Conservation (phyloP, 352 stramenopile genomes). For the Globisporangium recalcitrans region DNA sequence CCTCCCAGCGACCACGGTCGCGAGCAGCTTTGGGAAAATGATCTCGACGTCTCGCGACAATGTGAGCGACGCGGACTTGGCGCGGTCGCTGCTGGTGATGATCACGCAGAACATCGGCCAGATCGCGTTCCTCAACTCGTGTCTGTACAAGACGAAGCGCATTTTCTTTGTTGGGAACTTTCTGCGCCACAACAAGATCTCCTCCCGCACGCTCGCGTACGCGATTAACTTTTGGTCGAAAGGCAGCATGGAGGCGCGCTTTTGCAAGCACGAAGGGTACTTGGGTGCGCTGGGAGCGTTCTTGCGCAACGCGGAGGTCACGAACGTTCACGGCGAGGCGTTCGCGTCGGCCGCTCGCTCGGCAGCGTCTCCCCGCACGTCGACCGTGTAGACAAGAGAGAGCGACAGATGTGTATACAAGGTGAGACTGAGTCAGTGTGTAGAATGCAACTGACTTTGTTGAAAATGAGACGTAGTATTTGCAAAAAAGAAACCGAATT, state of each 20-base stretch:
- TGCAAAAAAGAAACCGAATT: constrained; percentile 6
- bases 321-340: constrained; percentile 57
- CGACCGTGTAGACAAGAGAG: background rate
- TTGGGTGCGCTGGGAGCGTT: constrained; percentile 97
- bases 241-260: constrained; percentile 88
- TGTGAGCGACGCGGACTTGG: constrained; percentile 94
- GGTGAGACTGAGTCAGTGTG: background rate
- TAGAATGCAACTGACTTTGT: background rate
- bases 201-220: constrained; percentile 87
- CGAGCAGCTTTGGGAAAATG: constrained; percentile 96
- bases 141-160: constrained; percentile 93
- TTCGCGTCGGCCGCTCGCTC: constrained; percentile 44
- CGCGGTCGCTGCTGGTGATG: constrained; percentile 96
- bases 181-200: constrained; percentile 97
- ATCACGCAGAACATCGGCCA: constrained; percentile 98
- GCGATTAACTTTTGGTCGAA: constrained; percentile 99
- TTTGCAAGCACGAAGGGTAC: constrained; percentile 97
- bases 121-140: constrained; percentile 97
- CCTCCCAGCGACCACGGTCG: constrained; percentile 88
- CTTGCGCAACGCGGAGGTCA: constrained; percentile 80
- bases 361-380: constrained; percentile 13
- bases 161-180: constrained; percentile 99
- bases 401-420: background rate
- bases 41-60: constrained; percentile 54
- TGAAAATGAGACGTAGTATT: constrained; percentile 5